Evolutionary conservation across 768 basidiomycete genomes (phyloP).

Genomic region (Suillus americanus): DNA sequence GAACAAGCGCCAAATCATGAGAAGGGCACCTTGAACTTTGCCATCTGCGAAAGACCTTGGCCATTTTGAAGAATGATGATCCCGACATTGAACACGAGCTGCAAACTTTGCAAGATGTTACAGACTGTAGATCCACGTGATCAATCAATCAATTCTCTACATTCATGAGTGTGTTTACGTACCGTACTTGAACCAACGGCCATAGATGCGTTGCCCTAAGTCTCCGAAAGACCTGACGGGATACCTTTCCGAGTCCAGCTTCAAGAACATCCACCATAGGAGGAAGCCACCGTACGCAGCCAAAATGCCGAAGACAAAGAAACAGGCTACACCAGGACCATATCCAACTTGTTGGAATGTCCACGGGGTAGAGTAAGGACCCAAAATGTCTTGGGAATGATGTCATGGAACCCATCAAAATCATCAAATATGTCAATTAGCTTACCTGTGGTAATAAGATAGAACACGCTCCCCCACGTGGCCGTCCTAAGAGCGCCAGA

Average conservation of each 20-base stretch:
- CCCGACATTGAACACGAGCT: conserved; percentile 55
- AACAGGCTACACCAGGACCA: conserved; percentile 46
- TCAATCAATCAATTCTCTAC: background rate
- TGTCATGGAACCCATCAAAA: background rate
- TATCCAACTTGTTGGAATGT: conserved; percentile 64
- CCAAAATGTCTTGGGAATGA: conserved; percentile 46
- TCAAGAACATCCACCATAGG: conserved; percentile 55
- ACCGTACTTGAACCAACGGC: conserved; percentile 43
- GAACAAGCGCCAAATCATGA: background rate
- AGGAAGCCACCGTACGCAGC: conserved; percentile 58
- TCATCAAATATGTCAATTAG: background rate
- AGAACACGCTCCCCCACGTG: conserved; percentile 51
- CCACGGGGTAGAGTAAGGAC: conserved; percentile 59
- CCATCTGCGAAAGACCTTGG: conserved; percentile 54
- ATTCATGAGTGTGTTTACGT: conserved; percentile 1
- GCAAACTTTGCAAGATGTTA: conserved; percentile 52
- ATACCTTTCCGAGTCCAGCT: conserved; percentile 54
- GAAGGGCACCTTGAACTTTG: conserved; percentile 39
- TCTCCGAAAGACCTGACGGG: conserved; percentile 53
- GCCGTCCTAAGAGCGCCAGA: conserved; percentile 49
- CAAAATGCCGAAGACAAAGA: conserved; percentile 30
- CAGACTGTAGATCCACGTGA: conserved; percentile 27
- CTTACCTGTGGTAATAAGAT: conserved; percentile 51
- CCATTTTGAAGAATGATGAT: conserved; percentile 39
- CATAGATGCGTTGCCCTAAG: conserved; percentile 55